Evolutionary conservation across 2,329 filamentous ascomycete genomes (phyloP).

Genomic region (Plenodomus biglobosus): DNA sequence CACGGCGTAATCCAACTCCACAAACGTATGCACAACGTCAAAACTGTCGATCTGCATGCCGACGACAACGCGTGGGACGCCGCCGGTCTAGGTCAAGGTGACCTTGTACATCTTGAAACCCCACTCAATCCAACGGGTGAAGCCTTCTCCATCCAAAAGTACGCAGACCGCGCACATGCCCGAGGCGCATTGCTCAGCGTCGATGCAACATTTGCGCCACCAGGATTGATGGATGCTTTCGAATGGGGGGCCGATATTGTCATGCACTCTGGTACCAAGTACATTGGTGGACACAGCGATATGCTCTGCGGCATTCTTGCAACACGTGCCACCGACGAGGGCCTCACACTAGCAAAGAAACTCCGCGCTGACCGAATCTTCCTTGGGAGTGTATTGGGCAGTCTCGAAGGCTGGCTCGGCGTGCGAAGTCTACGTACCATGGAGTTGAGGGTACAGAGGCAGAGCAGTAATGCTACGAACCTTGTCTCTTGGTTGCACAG

Average conservation of each 20-base stretch:
- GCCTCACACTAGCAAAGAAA: slow-evolving; percentile 42
- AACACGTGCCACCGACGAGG: slow-evolving; percentile 51
- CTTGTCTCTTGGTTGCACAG: slow-evolving; percentile 72
- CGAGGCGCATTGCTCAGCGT: slow-evolving; percentile 77
- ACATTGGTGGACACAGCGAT: slow-evolving; percentile 93
- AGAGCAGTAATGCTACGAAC: slow-evolving; percentile 68
- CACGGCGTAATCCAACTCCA: slow-evolving; percentile 79
- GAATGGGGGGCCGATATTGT: slow-evolving; percentile 77
- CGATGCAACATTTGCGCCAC: slow-evolving; percentile 91
- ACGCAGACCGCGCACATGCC: slow-evolving; percentile 70
- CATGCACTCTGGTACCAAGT: slow-evolving; percentile 95
- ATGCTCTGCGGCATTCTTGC: slow-evolving; percentile 84
- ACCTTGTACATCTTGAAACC: slow-evolving; percentile 89
- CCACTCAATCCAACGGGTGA: slow-evolving; percentile 89
- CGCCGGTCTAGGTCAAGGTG: slow-evolving; percentile 69
- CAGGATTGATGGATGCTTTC: slow-evolving; percentile 86
- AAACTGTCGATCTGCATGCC: slow-evolving; percentile 66
- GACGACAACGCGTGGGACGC: slow-evolving; percentile 58
- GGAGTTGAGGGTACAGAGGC: slow-evolving; percentile 76
- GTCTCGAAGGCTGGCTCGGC: slow-evolving; percentile 88
- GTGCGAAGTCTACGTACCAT: slow-evolving; percentile 83
- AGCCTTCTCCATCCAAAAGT: slow-evolving; percentile 71
- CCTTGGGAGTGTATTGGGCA: slow-evolving; percentile 84
- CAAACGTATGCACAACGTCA: slow-evolving; percentile 71
- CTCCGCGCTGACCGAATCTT: slow-evolving; percentile 71